Conservation (phyloP, 2,329 filamentous ascomycete genomes). For the Atkinsonella hypoxylon region DNA sequence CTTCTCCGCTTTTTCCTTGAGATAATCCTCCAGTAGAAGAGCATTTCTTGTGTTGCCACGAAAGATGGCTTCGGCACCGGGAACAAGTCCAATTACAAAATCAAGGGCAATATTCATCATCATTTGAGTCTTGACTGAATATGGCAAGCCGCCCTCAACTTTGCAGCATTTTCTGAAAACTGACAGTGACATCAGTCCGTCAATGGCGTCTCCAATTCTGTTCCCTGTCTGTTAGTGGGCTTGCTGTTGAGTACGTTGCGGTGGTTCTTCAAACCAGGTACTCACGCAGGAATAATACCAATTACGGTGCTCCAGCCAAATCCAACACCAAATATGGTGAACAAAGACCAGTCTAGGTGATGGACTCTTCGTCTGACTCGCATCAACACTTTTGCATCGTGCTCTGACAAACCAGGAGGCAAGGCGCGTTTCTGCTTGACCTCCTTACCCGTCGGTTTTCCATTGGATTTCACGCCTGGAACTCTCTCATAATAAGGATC, state of each 20-base stretch:
- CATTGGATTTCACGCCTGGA: slow-evolving; percentile 56
- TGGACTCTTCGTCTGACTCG: slow-evolving; percentile 80
- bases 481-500: slow-evolving; percentile 86
- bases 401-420: slow-evolving; percentile 67
- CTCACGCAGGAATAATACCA: slow-evolving; percentile 70
- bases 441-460: slow-evolving; percentile 53
- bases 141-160: slow-evolving; percentile 65
- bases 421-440: slow-evolving; percentile 80
- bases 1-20: slow-evolving; percentile 56
- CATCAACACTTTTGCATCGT: slow-evolving; percentile 74
- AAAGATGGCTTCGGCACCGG: slow-evolving; percentile 58
- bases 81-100: slow-evolving; percentile 61
- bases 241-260: not conserved
- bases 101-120: slow-evolving; percentile 66
- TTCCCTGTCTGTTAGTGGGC: not conserved
- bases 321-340: slow-evolving; percentile 66
- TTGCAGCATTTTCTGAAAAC: slow-evolving; percentile 61
- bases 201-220: slow-evolving; percentile 63
- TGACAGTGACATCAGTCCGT: slow-evolving; percentile 61
- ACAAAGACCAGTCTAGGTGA: slow-evolving; percentile 71
- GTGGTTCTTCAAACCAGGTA: slow-evolving; percentile 10
- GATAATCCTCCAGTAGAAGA: slow-evolving; percentile 52
- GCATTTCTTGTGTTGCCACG: slow-evolving; percentile 70
- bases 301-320: slow-evolving; percentile 88
- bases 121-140: slow-evolving; percentile 55